phyloP scores from a whole-genome alignment of 192 early-diverging fungal species.

The Phycomyces nitens region DNA sequence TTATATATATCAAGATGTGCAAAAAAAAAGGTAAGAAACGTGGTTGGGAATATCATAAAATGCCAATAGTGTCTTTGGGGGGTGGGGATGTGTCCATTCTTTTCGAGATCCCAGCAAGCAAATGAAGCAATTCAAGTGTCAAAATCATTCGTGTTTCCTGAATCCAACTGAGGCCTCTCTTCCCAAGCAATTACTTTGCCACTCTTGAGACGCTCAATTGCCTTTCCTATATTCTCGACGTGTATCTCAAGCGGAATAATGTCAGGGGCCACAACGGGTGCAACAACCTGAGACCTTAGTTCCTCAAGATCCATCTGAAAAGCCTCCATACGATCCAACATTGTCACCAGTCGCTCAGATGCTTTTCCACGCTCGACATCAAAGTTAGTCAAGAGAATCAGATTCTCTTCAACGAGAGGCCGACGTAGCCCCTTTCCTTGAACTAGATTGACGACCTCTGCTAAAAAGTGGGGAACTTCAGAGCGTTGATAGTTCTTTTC shows the following conservation, averaged over 20 bases:
- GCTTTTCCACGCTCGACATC: slow-evolving; percentile 41
- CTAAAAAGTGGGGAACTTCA: slow-evolving; percentile 27
- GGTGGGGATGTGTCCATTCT: too few species aligned
- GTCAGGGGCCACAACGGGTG: slow-evolving; percentile 33
- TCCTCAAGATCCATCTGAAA: slow-evolving; percentile 53
- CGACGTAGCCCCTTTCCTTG: slow-evolving; percentile 31
- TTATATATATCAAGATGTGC: too few species aligned
- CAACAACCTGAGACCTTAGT: slow-evolving; percentile 39
- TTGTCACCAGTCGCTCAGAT: slow-evolving; percentile 34
- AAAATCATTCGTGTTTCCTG: background rate
- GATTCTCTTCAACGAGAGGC: slow-evolving; percentile 36
- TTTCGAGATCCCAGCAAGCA: too few species aligned
- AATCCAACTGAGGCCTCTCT: background rate
- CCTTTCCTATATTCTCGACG: slow-evolving; percentile 39
- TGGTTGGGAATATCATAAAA: too few species aligned
- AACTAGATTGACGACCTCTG: slow-evolving; percentile 32
- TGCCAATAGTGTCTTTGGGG: too few species aligned
- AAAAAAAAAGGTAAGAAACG: too few species aligned
- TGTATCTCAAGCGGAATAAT: slow-evolving; percentile 36
- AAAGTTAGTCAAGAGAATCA: slow-evolving; percentile 34
- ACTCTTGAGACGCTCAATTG: slow-evolving; percentile 33
- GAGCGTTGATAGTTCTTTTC: slow-evolving; percentile 37
- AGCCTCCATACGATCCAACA: slow-evolving; percentile 42
- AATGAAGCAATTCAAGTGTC: background rate
- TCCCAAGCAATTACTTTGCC: slow-evolving; percentile 31